Evolutionary conservation across 1,284 basidiomycete species (phyloP).

Genomic region (Abortiporus biennis): DNA sequence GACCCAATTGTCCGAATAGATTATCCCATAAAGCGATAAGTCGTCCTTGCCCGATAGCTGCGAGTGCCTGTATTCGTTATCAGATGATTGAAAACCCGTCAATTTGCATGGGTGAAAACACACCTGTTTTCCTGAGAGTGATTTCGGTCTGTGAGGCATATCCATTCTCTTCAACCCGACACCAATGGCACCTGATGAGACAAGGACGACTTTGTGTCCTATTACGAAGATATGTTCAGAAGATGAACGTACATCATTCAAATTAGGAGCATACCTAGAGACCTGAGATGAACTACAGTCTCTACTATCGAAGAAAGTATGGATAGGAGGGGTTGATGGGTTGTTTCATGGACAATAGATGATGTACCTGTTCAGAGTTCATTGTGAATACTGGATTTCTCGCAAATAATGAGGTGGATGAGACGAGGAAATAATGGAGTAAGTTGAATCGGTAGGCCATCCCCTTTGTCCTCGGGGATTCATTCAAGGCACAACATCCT

Average conservation of each 20-base stretch:
- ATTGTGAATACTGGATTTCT: background rate
- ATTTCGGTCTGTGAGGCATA: constrained; percentile 75
- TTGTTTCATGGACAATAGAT: constrained; percentile 88
- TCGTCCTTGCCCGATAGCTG: constrained; percentile 94
- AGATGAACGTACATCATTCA: no score
- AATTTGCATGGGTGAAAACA: constrained; percentile 10
- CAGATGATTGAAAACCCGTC: background rate
- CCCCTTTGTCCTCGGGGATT: no score
- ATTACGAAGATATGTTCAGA: no score
- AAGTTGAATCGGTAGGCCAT: no score
- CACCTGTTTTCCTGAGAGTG: constrained; percentile 87
- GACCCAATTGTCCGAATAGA: constrained; percentile 87
- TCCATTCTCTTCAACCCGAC: constrained; percentile 93
- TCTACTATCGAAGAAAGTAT: constrained; percentile 91
- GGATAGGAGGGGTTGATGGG: constrained; percentile 86
- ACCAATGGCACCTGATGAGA: constrained; percentile 94
- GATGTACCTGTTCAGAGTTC: constrained; percentile 65
- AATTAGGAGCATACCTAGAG: no score
- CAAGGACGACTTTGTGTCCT: constrained; percentile 95
- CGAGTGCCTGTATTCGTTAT: constrained; percentile 85
- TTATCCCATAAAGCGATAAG: constrained; percentile 98
- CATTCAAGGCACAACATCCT: no score
- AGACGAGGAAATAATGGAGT: no score
- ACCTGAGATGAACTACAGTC: constrained; percentile 76
- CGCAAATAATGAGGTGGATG: background rate